These are phyloP conservation scores for Trametes villosa DNA, from an alignment of 768 basidiomycete genomes.

Conservation along the genomic window DNA sequence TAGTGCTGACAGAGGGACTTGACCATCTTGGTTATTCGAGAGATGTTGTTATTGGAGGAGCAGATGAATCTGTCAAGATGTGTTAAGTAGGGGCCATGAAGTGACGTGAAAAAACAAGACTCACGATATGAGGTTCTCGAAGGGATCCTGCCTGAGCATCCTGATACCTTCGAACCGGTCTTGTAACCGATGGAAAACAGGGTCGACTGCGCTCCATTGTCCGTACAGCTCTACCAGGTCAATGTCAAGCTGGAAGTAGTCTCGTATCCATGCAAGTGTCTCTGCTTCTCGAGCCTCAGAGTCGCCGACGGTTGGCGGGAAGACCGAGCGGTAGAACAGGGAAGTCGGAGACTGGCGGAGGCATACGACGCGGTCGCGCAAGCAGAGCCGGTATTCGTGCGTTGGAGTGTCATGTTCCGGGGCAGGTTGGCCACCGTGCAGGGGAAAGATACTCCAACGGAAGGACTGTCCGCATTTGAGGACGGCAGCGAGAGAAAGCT, in stretches of 20 bases:
- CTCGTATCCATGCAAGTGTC: constrained; percentile 73
- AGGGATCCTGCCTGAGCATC: constrained; percentile 90
- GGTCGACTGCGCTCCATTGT: constrained; percentile 75
- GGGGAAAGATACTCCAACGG: constrained; percentile 69
- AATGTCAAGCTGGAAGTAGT: constrained; percentile 89
- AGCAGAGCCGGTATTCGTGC: constrained; percentile 81
- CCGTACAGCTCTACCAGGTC: constrained; percentile 73
- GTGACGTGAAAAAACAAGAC: constrained; percentile 39
- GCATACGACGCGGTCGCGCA: constrained; percentile 83
- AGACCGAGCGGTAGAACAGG: constrained; percentile 73
- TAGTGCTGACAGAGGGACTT: constrained; percentile 79
- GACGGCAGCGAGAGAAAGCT: constrained; percentile 78
- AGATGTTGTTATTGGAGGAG: constrained; percentile 96
- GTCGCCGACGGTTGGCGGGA: constrained; percentile 47
- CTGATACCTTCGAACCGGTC: constrained; percentile 80
- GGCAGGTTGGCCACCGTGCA: constrained; percentile 26
- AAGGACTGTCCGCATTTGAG: constrained; percentile 87
- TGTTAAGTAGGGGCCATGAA: neutral
- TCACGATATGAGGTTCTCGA: constrained; percentile 94
- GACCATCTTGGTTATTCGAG: constrained; percentile 93
- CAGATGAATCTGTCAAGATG: constrained; percentile 75
- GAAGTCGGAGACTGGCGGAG: constrained; percentile 69
- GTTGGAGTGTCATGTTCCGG: constrained; percentile 30
- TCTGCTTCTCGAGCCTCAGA: constrained; percentile 54
- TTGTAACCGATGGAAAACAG: constrained; percentile 68